Evolutionary conservation across 1,284 basidiomycete genomes (phyloP).

Genomic region (Meira nashicola): DNA sequence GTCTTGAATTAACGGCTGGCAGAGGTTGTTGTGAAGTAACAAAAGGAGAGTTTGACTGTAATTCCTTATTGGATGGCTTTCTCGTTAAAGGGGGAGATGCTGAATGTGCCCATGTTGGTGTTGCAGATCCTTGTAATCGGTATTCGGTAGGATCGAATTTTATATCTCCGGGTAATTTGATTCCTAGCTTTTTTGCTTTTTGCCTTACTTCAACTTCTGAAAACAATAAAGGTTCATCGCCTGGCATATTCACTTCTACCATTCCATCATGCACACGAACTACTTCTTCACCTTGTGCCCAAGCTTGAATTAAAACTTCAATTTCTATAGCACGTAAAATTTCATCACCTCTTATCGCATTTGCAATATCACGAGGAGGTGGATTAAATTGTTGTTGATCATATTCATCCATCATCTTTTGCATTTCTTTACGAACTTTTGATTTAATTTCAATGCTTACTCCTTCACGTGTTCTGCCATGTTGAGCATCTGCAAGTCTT

Average conservation of each 20-base stretch:
- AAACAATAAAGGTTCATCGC: constrained; percentile 9
- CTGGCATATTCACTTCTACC: constrained; percentile 5
- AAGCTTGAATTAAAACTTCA: constrained; percentile 6
- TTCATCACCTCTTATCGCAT: not conserved
- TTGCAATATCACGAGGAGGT: not conserved
- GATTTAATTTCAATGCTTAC: constrained; percentile 30
- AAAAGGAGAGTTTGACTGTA: too few species aligned
- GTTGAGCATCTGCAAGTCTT: constrained; percentile 40
- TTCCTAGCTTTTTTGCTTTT: not conserved
- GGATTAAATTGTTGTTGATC: not conserved
- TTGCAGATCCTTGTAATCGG: not conserved
- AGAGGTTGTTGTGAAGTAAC: too few species aligned
- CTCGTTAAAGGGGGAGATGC: not conserved
- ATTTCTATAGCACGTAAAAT: not conserved
- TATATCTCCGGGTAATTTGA: not conserved
- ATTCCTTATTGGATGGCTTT: not conserved
- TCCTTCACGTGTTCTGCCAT: constrained; percentile 31
- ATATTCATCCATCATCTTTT: not conserved
- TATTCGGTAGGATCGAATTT: not conserved
- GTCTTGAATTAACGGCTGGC: too few species aligned
- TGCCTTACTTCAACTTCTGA: not conserved
- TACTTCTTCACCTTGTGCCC: constrained; percentile 1
- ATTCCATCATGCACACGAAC: not conserved
- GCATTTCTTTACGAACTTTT: constrained; percentile 36
- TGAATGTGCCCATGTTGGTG: not conserved